A percentile compares a stretch with the other conserved stretches of the same genome.
Evolutionary conservation across 169 alveolate genomes (phyloP).

Genomic region (Plasmodium billcollinsi): DNA sequence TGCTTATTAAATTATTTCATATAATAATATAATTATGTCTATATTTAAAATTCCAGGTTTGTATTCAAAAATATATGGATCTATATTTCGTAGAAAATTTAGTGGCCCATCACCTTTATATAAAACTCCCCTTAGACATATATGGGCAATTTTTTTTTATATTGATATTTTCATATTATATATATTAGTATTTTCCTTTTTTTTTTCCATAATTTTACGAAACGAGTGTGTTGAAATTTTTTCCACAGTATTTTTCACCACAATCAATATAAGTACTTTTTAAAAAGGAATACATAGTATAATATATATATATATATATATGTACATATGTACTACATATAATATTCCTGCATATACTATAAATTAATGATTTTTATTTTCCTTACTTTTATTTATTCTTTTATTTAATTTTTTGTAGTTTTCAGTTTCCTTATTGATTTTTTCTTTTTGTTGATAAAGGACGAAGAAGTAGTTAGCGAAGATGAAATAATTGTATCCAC

Average conservation of each 20-base stretch:
- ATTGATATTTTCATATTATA: slow-evolving; percentile 55
- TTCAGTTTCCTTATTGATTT: slow-evolving; percentile 53
- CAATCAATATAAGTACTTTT: slow-evolving; percentile 45
- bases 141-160: slow-evolving; percentile 67
- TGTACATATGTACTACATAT: neutral
- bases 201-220: slow-evolving; percentile 37
- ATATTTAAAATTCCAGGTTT: slow-evolving; percentile 25
- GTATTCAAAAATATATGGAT: slow-evolving; percentile 32
- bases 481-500: slow-evolving; percentile 61
- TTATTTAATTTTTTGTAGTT: slow-evolving; percentile 22
- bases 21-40: slow-evolving; percentile 7
- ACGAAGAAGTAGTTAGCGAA: slow-evolving; percentile 68
- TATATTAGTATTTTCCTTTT: slow-evolving; percentile 34
- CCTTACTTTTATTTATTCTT: neutral
- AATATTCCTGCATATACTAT: neutral
- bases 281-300: neutral
- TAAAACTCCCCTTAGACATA: slow-evolving; percentile 64
- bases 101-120: slow-evolving; percentile 76
- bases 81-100: slow-evolving; percentile 53
- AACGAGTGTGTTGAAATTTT: slow-evolving; percentile 62
- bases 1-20: too few relatives aligned
- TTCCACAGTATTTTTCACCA: slow-evolving; percentile 30
- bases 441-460: slow-evolving; percentile 47
- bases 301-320: slow-evolving; percentile 14
- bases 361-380: neutral